These are phyloP conservation scores for Prunus yedoensis DNA, from an alignment of 331 rosid species.

Conservation along the genomic window DNA sequence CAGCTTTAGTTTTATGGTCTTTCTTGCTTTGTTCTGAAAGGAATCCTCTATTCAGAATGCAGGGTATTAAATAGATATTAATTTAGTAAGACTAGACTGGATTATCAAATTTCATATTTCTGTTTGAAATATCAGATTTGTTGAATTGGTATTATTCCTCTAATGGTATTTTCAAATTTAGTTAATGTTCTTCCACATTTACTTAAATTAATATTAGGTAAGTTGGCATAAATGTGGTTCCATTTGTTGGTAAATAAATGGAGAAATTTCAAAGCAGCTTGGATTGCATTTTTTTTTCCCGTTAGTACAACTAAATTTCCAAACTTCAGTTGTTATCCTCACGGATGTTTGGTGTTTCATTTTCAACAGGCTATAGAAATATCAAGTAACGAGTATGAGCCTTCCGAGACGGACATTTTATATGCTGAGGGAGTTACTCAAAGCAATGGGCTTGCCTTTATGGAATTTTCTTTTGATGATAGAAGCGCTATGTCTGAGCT, in stretches of 20 bases:
- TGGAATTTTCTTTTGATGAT: slow-evolving; percentile 86
- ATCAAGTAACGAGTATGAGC: slow-evolving; percentile 93
- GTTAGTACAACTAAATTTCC: neutral
- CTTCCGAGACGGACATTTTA: slow-evolving; percentile 75
- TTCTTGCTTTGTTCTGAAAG: no score
- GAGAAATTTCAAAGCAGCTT: neutral
- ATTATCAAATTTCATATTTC: neutral
- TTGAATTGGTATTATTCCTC: neutral
- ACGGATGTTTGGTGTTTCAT: slow-evolving; percentile 20
- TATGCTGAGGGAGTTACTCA: slow-evolving; percentile 88
- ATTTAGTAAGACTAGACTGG: neutral
- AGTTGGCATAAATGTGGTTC: neutral
- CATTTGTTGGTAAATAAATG: neutral
- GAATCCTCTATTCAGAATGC: neutral
- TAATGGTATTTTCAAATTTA: neutral
- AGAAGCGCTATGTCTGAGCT: slow-evolving; percentile 78
- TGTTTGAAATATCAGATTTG: neutral
- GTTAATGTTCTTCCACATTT: neutral
- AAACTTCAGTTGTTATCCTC: slow-evolving; percentile 6
- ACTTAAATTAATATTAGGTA: neutral
- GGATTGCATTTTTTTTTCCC: neutral
- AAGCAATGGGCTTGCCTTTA: slow-evolving; percentile 78
- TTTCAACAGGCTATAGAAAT: slow-evolving; percentile 74
- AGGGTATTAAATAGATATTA: neutral
- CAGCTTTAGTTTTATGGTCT: no score